Evolutionary conservation across 345 rosid species (phyloP).

Genomic region (Mangifera indica): DNA sequence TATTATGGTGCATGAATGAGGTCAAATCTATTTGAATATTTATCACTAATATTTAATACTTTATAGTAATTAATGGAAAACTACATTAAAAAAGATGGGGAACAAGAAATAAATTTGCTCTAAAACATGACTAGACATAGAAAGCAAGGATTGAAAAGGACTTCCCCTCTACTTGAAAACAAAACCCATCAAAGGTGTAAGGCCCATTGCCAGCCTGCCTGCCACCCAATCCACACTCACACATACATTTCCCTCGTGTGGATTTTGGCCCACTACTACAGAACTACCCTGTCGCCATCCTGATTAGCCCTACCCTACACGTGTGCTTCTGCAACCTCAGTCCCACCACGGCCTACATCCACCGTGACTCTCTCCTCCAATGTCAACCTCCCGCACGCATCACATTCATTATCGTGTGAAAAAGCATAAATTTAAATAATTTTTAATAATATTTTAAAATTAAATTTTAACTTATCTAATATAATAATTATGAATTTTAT

Average conservation of each 20-base stretch:
- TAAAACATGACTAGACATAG: slow-evolving; percentile 30
- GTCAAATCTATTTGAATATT: too few species aligned
- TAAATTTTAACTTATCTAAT: too few species aligned
- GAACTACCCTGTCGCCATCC: not conserved
- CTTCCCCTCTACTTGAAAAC: slow-evolving; percentile 26
- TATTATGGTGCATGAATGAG: too few species aligned
- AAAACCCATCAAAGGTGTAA: not conserved
- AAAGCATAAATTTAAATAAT: too few species aligned
- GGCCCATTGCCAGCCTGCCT: slow-evolving; percentile 17
- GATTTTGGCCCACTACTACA: slow-evolving; percentile 19
- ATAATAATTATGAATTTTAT: too few species aligned
- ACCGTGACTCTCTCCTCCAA: too few species aligned
- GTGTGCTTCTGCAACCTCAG: slow-evolving; percentile 18
- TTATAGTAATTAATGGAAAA: too few species aligned
- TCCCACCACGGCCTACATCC: too few species aligned
- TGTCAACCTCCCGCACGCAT: not conserved
- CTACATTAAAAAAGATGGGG: slow-evolving; percentile 18
- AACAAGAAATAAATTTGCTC: slow-evolving; percentile 22
- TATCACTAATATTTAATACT: too few species aligned
- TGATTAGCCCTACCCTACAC: slow-evolving; percentile 21
- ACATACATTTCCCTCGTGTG: slow-evolving; percentile 30
- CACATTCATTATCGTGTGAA: too few species aligned
- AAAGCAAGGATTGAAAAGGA: slow-evolving; percentile 31
- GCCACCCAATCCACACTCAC: slow-evolving; percentile 27
- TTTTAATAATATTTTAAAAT: too few species aligned